Evolutionary conservation across 352 stramenopile genomes (phyloP), one percentile per base, ranked within the genome.

Genomic region (Globisporangium okanoganense): DNA sequence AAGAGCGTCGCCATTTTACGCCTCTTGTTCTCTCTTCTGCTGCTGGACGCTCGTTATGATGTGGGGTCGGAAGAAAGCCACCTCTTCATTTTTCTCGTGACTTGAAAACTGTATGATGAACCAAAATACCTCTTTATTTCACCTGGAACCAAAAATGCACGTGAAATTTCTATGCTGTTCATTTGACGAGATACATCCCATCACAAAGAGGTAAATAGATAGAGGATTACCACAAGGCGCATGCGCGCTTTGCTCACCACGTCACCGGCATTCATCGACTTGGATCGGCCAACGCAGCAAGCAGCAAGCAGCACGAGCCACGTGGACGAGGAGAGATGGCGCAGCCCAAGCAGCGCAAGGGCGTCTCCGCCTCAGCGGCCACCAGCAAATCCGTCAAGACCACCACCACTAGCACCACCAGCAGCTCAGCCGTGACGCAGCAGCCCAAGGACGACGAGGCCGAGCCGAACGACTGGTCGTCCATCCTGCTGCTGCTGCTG

Each of bases 401-500:
- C 40, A 13, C n/a, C 20, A 36, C 22, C 56, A 45, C 0, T n/a
- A 54, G 29, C 27, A 61, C 5, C 14, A 54, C 5, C n/a, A 54
- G 6, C 29, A 61, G 10, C 9, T 6, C 20, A 20, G 13, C 3
- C 24, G 24, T 8, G 16, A 40, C 5, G 48, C 13, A 54, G 35
- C 20, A 57, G 27, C 3, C 33, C 10, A 43, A 64, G 7, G 58
- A 60, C 29, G 47, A 62, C 0, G 62, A 75, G 3, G 76, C 79
- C 38, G 78, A 87, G 56, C 60, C 62, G 1, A 73, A 62, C 53
- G 83, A 95, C 69, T 89, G 82, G 72, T 59, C 69, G 41, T 93
- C 83, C 1, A 95, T 98, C 43, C 65, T 89, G 29, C 69, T 99
- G 45, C 72, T 99, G 29, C 76, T 99, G 68, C 71, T 99, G 58